A percentile compares a stretch with the other conserved stretches of the same genome.
Conservation (phyloP, 2,329 filamentous ascomycete genomes). For the Graphium sp. region DNA sequence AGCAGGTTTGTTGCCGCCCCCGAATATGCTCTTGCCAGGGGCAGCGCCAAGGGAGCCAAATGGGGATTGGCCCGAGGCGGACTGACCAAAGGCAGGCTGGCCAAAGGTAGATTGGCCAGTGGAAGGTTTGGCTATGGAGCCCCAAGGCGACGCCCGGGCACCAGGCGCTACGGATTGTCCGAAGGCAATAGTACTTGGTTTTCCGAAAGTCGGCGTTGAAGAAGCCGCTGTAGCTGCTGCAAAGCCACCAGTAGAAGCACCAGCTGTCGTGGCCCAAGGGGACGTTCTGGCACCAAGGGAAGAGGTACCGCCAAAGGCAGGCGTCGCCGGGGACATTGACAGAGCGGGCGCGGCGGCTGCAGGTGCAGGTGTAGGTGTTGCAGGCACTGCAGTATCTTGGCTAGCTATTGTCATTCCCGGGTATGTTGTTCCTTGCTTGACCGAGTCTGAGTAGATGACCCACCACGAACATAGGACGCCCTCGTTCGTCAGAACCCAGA, state of each 20-base stretch:
- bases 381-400: constrained; percentile 12
- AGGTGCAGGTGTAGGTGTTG: constrained; percentile 13
- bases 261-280: constrained; percentile 25
- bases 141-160: too few species aligned
- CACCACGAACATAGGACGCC: constrained; percentile 79
- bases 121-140: too few species aligned
- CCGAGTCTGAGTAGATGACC: constrained; percentile 77
- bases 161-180: constrained; percentile 29
- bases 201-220: too few species aligned
- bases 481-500: constrained; percentile 78
- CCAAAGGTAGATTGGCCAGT: too few species aligned
- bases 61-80: constrained; percentile 18
- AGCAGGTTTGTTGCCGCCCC: constrained; percentile 11
- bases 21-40: constrained; percentile 20
- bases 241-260: constrained; percentile 13
- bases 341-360: constrained; percentile 13
- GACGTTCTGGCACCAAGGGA: constrained; percentile 32
- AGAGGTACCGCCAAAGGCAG: constrained; percentile 29
- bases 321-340: constrained; percentile 22
- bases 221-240: constrained; percentile 15
- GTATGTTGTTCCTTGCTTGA: constrained; percentile 58
- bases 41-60: constrained; percentile 4
- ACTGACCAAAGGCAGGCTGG: constrained; percentile 35
- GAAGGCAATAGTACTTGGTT: too few species aligned
- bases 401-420: constrained; percentile 40